Conservation (phyloP, 1,139 yeast species). For the Lodderomyces metapsilosis region DNA sequence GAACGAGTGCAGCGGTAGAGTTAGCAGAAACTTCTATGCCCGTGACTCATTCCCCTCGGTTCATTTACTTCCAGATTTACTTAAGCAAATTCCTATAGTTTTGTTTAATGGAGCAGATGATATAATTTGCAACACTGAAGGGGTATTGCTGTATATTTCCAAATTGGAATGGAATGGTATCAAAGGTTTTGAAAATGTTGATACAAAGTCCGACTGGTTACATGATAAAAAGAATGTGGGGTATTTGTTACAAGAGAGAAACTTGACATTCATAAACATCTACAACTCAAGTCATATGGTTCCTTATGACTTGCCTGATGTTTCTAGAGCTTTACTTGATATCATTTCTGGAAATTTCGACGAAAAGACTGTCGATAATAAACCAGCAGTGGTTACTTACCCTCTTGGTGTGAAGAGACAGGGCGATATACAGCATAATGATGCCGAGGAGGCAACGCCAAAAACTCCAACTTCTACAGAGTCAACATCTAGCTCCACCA, state of each 20-base stretch:
- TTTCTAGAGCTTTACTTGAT: slow-evolving; percentile 69
- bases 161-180: slow-evolving; percentile 68
- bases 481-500: no score
- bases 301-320: slow-evolving; percentile 76
- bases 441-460: slow-evolving; percentile 5
- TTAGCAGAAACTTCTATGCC: slow-evolving; percentile 53
- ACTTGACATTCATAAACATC: slow-evolving; percentile 74
- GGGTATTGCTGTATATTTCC: slow-evolving; percentile 66
- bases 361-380: slow-evolving; percentile 16
- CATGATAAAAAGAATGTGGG: slow-evolving; percentile 53
- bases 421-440: slow-evolving; percentile 6
- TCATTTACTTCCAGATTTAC: slow-evolving; percentile 60
- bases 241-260: slow-evolving; percentile 54
- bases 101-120: slow-evolving; percentile 89
- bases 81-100: slow-evolving; percentile 61
- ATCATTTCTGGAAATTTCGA: slow-evolving; percentile 38
- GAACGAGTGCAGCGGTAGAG: slow-evolving; percentile 74
- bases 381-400: slow-evolving; percentile 25
- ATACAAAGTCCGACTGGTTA: slow-evolving; percentile 46
- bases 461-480: slow-evolving; percentile 11
- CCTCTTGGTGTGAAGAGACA: slow-evolving; percentile 28
- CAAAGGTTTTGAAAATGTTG: slow-evolving; percentile 51
- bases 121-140: slow-evolving; percentile 80
- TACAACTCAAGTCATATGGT: slow-evolving; percentile 91
- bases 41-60: slow-evolving; percentile 59